phyloP scores from a whole-genome alignment of 2,329 filamentous ascomycete genomes.

The Fusarium praegraminearum region DNA sequence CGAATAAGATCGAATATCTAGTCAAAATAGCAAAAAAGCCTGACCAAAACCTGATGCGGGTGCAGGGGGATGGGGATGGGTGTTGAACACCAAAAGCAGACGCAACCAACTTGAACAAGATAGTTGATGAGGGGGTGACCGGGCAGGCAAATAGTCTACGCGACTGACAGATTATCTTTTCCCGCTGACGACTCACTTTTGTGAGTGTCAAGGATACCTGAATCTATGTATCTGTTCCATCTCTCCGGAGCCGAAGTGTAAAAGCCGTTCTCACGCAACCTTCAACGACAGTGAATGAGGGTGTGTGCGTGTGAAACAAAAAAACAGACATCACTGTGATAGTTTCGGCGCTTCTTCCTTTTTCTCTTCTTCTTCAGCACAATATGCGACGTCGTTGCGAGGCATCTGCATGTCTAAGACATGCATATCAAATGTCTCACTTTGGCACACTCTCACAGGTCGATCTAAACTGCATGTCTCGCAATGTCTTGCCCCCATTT shows the following conservation, averaged over 20 bases:
- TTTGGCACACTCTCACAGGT: slow-evolving; percentile 52
- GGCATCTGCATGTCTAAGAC: slow-evolving; percentile 52
- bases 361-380: slow-evolving; percentile 33
- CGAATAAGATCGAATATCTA: slow-evolving; percentile 30
- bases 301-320: neutral
- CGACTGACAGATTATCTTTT: slow-evolving; percentile 36
- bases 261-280: slow-evolving; percentile 3
- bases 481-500: slow-evolving; percentile 44
- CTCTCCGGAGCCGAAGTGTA: slow-evolving; percentile 18
- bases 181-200: slow-evolving; percentile 13
- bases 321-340: slow-evolving; percentile 4
- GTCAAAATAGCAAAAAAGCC: slow-evolving; percentile 38
- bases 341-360: slow-evolving; percentile 23
- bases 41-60: slow-evolving; percentile 42
- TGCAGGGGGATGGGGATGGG: slow-evolving; percentile 37
- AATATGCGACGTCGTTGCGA: slow-evolving; percentile 42
- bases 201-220: slow-evolving; percentile 19
- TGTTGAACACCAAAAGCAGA: neutral
- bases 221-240: slow-evolving; percentile 4
- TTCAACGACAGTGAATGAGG: neutral
- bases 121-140: slow-evolving; percentile 17
- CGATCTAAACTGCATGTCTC: slow-evolving; percentile 48
- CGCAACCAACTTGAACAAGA: neutral
- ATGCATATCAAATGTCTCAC: slow-evolving; percentile 55
- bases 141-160: slow-evolving; percentile 20